These are phyloP conservation scores for Penicillium sp. DNA, from an alignment of 2,329 filamentous ascomycete genomes.

Conservation along the genomic window DNA sequence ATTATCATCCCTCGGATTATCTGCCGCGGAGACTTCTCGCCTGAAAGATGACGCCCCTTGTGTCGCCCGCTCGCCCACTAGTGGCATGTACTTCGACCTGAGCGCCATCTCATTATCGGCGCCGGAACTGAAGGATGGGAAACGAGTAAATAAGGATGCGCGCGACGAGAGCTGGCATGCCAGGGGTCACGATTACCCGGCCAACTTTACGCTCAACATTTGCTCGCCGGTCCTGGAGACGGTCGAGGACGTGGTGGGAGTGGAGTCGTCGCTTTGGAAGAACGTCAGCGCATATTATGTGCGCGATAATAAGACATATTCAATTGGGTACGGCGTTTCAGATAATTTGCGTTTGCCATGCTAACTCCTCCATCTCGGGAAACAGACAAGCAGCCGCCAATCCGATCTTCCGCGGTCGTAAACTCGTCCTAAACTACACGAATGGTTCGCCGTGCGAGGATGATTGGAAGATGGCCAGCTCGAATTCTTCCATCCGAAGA, in stretches of 20 bases:
- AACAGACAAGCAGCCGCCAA: slow-evolving; percentile 45
- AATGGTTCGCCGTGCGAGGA: slow-evolving; percentile 68
- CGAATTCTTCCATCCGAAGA: slow-evolving; percentile 24
- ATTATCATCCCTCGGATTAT: slow-evolving; percentile 31
- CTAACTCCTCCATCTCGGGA: slow-evolving; percentile 2
- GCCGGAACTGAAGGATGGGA: slow-evolving; percentile 42
- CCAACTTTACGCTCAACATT: slow-evolving; percentile 53
- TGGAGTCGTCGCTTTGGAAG: slow-evolving; percentile 40
- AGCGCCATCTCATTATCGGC: slow-evolving; percentile 55
- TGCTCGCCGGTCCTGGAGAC: slow-evolving; percentile 51
- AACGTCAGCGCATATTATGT: slow-evolving; percentile 53
- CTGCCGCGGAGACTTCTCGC: slow-evolving; percentile 39
- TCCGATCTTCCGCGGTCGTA: slow-evolving; percentile 50
- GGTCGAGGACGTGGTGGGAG: slow-evolving; percentile 47
- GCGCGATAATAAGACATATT: slow-evolving; percentile 43
- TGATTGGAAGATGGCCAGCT: slow-evolving; percentile 26
- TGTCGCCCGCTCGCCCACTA: slow-evolving; percentile 61
- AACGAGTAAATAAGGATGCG: slow-evolving; percentile 38
- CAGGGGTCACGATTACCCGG: slow-evolving; percentile 49
- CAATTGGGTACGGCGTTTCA: slow-evolving; percentile 42
- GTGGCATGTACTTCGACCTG: slow-evolving; percentile 63
- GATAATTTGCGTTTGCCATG: not conserved
- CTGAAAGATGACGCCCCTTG: slow-evolving; percentile 53
- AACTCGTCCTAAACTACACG: slow-evolving; percentile 73
- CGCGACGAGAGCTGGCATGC: slow-evolving; percentile 49